These are phyloP conservation scores for Soucietia sequanensis DNA, from an alignment of 805 yeast species.

Conservation along the genomic window DNA sequence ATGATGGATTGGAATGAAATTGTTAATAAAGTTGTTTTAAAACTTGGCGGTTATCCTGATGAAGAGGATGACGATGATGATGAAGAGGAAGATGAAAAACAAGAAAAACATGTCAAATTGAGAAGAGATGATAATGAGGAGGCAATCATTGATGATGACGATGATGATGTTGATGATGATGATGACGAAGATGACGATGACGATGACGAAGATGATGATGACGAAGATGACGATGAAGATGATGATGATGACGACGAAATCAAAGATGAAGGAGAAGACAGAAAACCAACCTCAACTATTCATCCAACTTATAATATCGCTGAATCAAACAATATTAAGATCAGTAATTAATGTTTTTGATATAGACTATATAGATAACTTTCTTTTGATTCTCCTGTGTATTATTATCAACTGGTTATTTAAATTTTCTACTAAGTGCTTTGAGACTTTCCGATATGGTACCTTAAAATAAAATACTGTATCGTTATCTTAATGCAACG, in stretches of 20 bases:
- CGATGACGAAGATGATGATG: slow-evolving; percentile 47
- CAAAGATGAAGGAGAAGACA: slow-evolving; percentile 12
- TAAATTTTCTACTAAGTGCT: too few relatives aligned
- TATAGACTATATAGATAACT: too few relatives aligned
- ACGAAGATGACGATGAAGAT: slow-evolving; percentile 44
- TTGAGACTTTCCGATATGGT: too few relatives aligned
- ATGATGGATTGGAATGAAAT: slow-evolving; percentile 98
- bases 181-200: slow-evolving; percentile 36
- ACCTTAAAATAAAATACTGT: too few relatives aligned
- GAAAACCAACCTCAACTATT: background rate
- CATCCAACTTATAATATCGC: too few relatives aligned
- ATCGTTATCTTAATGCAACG: too few relatives aligned
- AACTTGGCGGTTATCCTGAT: slow-evolving; percentile 54
- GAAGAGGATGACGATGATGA: slow-evolving; percentile 52
- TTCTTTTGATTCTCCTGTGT: too few relatives aligned
- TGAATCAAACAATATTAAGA: too few relatives aligned
- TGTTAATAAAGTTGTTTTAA: slow-evolving; percentile 77
- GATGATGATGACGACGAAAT: slow-evolving; percentile 25
- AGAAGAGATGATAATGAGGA: slow-evolving; percentile 28
- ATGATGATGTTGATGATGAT: slow-evolving; percentile 32
- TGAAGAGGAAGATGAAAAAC: slow-evolving; percentile 41
- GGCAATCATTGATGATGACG: slow-evolving; percentile 23
- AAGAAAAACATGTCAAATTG: too few relatives aligned
- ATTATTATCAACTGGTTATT: too few relatives aligned
- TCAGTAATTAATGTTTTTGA: too few relatives aligned